Percentiles rank a stretch among this genome's conserved stretches.
These are phyloP conservation scores for Phaseolus lunatus DNA, from an alignment of 306 rosid species.

Conservation along the genomic window DNA sequence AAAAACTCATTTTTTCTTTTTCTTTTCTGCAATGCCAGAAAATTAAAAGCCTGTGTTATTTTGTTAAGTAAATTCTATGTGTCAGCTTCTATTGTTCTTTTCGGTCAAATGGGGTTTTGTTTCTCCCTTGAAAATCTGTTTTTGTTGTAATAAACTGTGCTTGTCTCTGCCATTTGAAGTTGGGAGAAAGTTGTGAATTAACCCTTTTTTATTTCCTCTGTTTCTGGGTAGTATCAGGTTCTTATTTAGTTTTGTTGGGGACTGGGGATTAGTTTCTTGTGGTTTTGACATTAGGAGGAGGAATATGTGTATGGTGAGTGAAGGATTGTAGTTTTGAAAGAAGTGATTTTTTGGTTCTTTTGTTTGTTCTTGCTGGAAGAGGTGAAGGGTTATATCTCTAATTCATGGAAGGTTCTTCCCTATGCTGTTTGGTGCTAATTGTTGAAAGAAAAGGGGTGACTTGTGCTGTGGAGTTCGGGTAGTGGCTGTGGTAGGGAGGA, in stretches of 20 bases:
- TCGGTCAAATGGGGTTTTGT: conserved; percentile 36
- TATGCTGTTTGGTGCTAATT: conserved; percentile 48
- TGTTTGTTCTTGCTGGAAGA: conserved; percentile 21
- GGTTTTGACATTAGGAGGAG: conserved; percentile 26
- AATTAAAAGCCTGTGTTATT: conserved; percentile 28
- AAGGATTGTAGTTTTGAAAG: background rate
- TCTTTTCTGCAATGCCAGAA: conserved; percentile 29
- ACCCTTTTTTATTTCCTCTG: background rate
- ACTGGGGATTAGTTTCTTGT: conserved; percentile 35
- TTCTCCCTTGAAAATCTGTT: background rate
- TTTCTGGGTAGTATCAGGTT: conserved; percentile 10
- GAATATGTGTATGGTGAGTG: conserved; percentile 28
- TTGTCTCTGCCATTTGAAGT: conserved; percentile 41
- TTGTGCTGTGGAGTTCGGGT: conserved; percentile 56
- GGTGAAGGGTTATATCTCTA: conserved; percentile 37
- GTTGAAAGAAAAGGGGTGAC: conserved; percentile 47
- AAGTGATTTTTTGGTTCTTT: background rate
- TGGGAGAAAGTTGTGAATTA: background rate
- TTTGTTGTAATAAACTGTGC: background rate
- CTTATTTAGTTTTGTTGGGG: background rate
- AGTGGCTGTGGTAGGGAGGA: conserved; percentile 44
- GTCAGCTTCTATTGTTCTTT: conserved; percentile 27
- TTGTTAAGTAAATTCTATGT: background rate
- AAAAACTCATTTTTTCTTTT: background rate
- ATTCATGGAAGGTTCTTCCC: conserved; percentile 54